phyloP scores from a whole-genome alignment of 805 yeast genomes.

The Saccharomyces jurei region DNA sequence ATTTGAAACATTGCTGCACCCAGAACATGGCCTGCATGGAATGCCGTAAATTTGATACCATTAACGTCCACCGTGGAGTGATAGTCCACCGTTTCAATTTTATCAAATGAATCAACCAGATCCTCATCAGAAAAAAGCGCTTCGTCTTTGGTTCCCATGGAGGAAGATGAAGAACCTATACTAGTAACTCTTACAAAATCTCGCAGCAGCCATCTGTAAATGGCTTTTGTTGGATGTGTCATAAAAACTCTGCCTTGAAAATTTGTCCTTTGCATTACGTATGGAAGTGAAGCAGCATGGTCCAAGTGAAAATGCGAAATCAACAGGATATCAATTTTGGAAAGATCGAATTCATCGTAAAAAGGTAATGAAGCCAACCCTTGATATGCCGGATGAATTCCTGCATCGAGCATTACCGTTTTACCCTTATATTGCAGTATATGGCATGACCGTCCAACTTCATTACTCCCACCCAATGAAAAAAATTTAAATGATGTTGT shows the following conservation, averaged over 20 bases:
- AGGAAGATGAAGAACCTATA: constrained; percentile 36
- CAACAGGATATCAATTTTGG: constrained; percentile 75
- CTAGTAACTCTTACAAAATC: constrained; percentile 90
- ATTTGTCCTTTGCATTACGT: constrained; percentile 93
- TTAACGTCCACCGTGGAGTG: constrained; percentile 93
- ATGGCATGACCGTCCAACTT: constrained; percentile 95
- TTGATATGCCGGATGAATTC: constrained; percentile 90
- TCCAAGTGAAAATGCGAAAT: constrained; percentile 95
- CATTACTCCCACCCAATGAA: constrained; percentile 96
- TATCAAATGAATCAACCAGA: constrained; percentile 74
- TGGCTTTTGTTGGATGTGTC: constrained; percentile 99
- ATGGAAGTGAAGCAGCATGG: constrained; percentile 96
- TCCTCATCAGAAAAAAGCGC: constrained; percentile 86
- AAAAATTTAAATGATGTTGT: constrained; percentile 53
- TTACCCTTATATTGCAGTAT: constrained; percentile 87
- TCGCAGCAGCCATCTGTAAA: constrained; percentile 87
- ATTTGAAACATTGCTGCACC: constrained; percentile 98
- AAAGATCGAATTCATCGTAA: constrained; percentile 88
- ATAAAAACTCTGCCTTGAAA: constrained; percentile 94
- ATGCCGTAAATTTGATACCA: constrained; percentile 93
- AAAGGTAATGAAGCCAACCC: constrained; percentile 91
- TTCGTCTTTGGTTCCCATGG: constrained; percentile 29
- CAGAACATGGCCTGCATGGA: constrained; percentile 98
- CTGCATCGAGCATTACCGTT: constrained; percentile 94
- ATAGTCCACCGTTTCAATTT: constrained; percentile 88